Conservation (phyloP, 2,329 filamentous ascomycete genomes). For the Beauveria sp. region DNA sequence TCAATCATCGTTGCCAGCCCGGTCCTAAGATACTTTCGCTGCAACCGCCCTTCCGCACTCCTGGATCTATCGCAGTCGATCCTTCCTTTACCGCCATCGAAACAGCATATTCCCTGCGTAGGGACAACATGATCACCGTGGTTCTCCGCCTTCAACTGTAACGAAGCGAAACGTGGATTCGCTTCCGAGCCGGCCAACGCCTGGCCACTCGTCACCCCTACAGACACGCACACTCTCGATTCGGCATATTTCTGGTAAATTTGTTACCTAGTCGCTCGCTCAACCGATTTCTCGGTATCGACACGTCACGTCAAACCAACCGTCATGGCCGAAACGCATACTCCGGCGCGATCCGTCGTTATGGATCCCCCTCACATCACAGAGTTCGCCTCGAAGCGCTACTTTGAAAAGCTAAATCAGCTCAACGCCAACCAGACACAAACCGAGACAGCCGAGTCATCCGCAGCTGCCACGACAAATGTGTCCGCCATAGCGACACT, state of each 20-base stretch:
- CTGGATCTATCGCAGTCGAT: background rate
- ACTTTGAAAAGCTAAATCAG: constrained; percentile 54
- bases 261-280: constrained; percentile 18
- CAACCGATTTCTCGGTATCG: constrained; percentile 6
- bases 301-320: constrained; percentile 1
- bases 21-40: background rate
- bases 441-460: constrained; percentile 16
- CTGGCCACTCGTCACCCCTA: constrained; percentile 6
- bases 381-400: constrained; percentile 59
- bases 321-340: constrained; percentile 27
- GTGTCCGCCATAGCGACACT: constrained; percentile 19
- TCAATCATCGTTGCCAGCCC: background rate
- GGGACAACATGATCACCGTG: constrained; percentile 9
- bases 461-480: constrained; percentile 18
- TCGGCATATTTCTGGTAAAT: constrained; percentile 12
- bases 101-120: background rate
- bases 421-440: constrained; percentile 41
- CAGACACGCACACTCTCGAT: constrained; percentile 1
- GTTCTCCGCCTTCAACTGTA: background rate
- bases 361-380: constrained; percentile 59
- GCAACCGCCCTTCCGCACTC: background rate
- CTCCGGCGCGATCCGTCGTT: constrained; percentile 22
- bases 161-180: constrained; percentile 5
- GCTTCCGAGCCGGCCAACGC: constrained; percentile 12
- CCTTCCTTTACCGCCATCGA: background rate